Evolutionary conservation across 768 basidiomycete species (phyloP), one percentile per base, ranked within the genome.

Genomic region (Mycena pura): DNA sequence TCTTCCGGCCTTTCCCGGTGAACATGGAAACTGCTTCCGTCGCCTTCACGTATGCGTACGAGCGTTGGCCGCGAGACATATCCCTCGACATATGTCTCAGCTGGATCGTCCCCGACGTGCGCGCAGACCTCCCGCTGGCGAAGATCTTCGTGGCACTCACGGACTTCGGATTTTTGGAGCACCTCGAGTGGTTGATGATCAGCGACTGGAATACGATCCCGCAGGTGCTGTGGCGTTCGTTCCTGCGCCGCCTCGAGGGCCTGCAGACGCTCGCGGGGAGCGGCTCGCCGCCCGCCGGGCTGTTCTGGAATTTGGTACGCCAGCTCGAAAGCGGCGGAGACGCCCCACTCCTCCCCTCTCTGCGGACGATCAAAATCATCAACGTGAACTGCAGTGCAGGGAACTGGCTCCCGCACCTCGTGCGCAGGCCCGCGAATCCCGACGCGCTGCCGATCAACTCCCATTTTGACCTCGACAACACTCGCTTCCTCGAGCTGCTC

Each of bases 401-500:
- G 2, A 52, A 52, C 17, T 64, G 51, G 52, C 22, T 64, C 2
- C n/a, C n/a, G n/a, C n/a, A n/a, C n/a, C n/a, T n/a, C n/a, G n/a
- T n/a, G n/a, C n/a, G n/a, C n/a, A n/a, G n/a, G n/a, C n/a, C n/a
- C n/a, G 52, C 40, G 28, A 45, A 45, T 10, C n/a, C 38, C 5
- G 13, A n/a, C 24, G 28, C 10, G 15, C 25, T 24, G 21, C 25
- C 34, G 5, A 29, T 52, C 21, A 64, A 54, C 31, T 59, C 57
- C 1, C 59, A 54, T 32, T 31, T 59, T 47, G 57, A 63, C 22
- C 39, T 47, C 7, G 62, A 63, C 39, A 47, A 40, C 7, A 45
- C 57, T 3, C 58, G 58, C 19, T 60, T 60, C 43, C 32, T 60
- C 10, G 58, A 60, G 38, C 38, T 60, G 8, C 22, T 60, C 19